A percentile compares a stretch with the other conserved stretches of the same genome.
Evolutionary conservation across 192 early-diverging fungal species (phyloP).

Genomic region (Ambispora gerdemannii): DNA sequence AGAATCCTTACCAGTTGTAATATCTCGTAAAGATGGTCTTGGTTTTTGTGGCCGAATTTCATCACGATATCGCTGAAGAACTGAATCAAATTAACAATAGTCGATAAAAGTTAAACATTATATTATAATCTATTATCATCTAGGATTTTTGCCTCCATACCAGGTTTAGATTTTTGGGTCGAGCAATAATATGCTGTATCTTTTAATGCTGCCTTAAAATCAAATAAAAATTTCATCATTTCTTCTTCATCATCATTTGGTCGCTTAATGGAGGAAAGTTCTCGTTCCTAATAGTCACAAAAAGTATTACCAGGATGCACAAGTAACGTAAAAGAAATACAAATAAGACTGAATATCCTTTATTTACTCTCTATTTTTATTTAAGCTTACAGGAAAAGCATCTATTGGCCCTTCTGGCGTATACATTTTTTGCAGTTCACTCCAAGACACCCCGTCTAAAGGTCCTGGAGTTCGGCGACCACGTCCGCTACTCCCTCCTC

Average conservation of each 20-base stretch:
- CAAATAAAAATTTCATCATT: not conserved
- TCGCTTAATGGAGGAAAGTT: not conserved
- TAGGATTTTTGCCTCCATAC: too few relatives aligned
- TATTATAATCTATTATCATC: too few relatives aligned
- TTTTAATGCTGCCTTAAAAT: not conserved
- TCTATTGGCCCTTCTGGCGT: conserved; percentile 26
- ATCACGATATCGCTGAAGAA: not conserved
- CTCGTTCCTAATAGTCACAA: not conserved
- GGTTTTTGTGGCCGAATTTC: not conserved
- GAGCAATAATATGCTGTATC: not conserved
- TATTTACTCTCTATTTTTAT: too few relatives aligned
- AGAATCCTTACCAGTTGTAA: not conserved
- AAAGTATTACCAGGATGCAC: not conserved
- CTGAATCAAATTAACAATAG: too few relatives aligned
- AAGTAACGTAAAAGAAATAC: too few relatives aligned
- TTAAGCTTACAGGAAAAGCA: too few relatives aligned
- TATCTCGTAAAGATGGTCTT: not conserved
- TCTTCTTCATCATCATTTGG: not conserved
- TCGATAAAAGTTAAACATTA: too few relatives aligned
- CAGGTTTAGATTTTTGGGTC: too few relatives aligned
- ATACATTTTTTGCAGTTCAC: conserved; percentile 24
- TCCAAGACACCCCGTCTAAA: conserved; percentile 33
- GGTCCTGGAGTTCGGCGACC: conserved; percentile 26
- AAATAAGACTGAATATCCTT: too few relatives aligned
- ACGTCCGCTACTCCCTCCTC: conserved; percentile 27